A percentile compares a stretch with the other conserved stretches of the same genome.
These are phyloP conservation scores for Penicillium ochrochloron DNA, from an alignment of 495 filamentous ascomycete species.

Conservation along the genomic window DNA sequence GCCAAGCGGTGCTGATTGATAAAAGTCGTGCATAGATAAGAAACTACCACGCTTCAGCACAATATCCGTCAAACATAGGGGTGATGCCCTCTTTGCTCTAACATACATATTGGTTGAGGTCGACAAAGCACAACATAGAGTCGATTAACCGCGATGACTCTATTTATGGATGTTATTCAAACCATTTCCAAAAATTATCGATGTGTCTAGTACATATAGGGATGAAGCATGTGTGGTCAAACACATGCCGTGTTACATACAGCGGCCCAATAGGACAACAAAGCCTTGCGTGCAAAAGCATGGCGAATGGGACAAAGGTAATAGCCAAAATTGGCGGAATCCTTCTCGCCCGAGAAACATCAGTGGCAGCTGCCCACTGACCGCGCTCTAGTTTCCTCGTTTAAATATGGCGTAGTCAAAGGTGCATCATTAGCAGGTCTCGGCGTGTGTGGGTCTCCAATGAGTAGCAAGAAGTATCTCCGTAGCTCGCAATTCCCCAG, in stretches of 20 bases:
- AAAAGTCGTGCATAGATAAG: too few species aligned
- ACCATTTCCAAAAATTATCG: too few species aligned
- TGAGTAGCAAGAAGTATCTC: neutral
- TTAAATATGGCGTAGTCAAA: neutral
- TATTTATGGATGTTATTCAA: too few species aligned
- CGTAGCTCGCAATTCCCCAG: slow-evolving; percentile 1
- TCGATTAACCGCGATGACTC: too few species aligned
- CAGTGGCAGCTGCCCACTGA: neutral
- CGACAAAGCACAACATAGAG: too few species aligned
- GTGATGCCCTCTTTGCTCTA: too few species aligned
- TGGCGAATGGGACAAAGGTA: neutral
- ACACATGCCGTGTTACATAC: neutral
- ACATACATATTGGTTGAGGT: too few species aligned
- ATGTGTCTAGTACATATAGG: too few species aligned
- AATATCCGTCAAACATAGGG: too few species aligned
- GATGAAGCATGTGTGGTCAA: too few species aligned
- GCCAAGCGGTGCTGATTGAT: neutral
- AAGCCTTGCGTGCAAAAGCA: neutral
- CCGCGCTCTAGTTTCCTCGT: neutral
- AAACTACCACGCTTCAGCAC: too few species aligned
- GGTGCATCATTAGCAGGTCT: slow-evolving; percentile 2
- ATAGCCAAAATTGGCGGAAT: neutral
- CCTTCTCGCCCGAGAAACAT: neutral
- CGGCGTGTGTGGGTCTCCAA: neutral
- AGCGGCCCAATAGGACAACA: neutral